Evolutionary conservation across 495 filamentous ascomycete species (phyloP).

Genomic region (Lophiostoma macrostomum): DNA sequence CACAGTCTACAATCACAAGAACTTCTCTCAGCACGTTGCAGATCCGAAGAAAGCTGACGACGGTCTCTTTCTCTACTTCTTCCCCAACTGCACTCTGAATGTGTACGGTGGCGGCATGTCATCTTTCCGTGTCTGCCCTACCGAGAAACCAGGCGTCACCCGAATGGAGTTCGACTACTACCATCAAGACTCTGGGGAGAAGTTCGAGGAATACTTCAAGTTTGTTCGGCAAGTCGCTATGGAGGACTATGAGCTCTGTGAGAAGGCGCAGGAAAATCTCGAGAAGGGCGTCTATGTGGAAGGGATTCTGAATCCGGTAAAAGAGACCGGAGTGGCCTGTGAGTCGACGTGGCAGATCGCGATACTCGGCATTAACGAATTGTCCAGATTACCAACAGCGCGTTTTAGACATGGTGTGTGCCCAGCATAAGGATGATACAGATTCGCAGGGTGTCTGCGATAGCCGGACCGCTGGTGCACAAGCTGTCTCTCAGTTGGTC

Average conservation of each 20-base stretch:
- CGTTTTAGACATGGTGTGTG: conserved; percentile 53
- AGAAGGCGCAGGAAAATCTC: conserved; percentile 57
- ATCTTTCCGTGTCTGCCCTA: conserved; percentile 58
- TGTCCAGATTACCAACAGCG: conserved; percentile 53
- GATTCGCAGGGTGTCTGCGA: conserved; percentile 23
- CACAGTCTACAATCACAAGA: conserved; percentile 54
- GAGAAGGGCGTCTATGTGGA: conserved; percentile 56
- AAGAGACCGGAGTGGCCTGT: conserved; percentile 58
- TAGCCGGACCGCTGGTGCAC: neutral
- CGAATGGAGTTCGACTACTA: conserved; percentile 66
- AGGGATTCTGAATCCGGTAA: conserved; percentile 56
- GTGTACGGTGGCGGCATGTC: conserved; percentile 62
- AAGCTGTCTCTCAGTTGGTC: conserved; percentile 16
- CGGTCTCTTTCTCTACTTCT: conserved; percentile 60
- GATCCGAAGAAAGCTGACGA: conserved; percentile 56
- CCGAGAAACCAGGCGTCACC: conserved; percentile 50
- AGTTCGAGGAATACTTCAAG: conserved; percentile 59
- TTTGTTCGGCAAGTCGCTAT: conserved; percentile 60
- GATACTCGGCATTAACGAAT: neutral
- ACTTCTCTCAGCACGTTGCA: conserved; percentile 58
- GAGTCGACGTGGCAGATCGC: conserved; percentile 30
- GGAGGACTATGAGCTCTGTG: conserved; percentile 61
- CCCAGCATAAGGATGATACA: conserved; percentile 44
- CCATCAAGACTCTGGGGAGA: conserved; percentile 51
- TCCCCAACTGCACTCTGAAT: conserved; percentile 59